Evolutionary conservation across 2,329 filamentous ascomycete genomes (phyloP), one percentile per base, ranked within the genome.

Genomic region (Ceratocystis alfenasii): DNA sequence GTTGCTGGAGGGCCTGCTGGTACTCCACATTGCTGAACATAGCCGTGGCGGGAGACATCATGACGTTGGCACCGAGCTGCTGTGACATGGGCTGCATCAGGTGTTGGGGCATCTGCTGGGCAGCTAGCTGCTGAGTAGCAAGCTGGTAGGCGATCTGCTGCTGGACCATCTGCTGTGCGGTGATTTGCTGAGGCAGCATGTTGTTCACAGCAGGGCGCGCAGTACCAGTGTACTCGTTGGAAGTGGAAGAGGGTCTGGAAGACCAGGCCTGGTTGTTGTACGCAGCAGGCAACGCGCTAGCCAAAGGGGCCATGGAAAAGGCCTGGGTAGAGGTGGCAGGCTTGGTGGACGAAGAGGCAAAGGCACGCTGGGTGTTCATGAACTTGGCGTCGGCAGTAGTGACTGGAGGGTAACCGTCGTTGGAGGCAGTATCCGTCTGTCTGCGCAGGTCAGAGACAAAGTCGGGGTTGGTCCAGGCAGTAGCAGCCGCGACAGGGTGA

Each of bases 391-490:
- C 63, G 45, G 62, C 62, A 4, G 63, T 3, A 1, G 12, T 20
- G 17, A 36, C 33, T 15, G 63, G 53, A 8, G 63, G 53, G 55
- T 60, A 65, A 10, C 64, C 64, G 46, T 65, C 64, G 25, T n/a
- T 59, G 1, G 64, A 45, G 3, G 28, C 2, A 28, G n/a, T 60
- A 12, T 65, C 64, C 5, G 48, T 48, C 25, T 59, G 53, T 50
- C 53, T 65, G n/a, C 25, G 61, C 17, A 60, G 17, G n/a, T 48
- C 36, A 2, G 30, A 46, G 28, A 46, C 64, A 50, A 65, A 65
- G 28, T 65, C 55, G 53, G 64, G 64, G 53, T 65, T 65, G 30
- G 64, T 59, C 64, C 64, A 65, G 17, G 62, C 46, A 22, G 55
- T 36, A 0, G 53, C 33, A 15, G 36, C 20, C 3, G 46, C 44